Evolutionary conservation across 2,329 filamentous ascomycete species (phyloP), one percentile per base, ranked within the genome.

Genomic region (Colletotrichum spaethianum): DNA sequence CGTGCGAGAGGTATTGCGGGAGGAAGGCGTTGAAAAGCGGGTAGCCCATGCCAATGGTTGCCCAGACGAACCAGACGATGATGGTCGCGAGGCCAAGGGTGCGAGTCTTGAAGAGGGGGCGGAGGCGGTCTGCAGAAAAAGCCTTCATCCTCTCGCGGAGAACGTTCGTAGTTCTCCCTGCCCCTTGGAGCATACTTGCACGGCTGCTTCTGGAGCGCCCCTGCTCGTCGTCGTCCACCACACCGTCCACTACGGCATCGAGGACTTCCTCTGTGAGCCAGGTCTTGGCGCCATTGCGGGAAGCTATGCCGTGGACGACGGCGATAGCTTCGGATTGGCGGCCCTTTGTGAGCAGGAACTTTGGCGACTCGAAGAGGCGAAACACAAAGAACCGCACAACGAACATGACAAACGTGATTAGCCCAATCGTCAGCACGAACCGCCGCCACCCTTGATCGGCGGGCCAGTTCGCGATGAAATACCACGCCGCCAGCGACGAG

Each of bases 21-120:
- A 97, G 87, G 82, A 97, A 97, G 63, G 93, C 93, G 81, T 96
- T 96, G 88, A 96, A 97, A 1, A 97, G 88, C 1, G 94, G 94
- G 78, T 96, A 97, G 3, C 92, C 94, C 90, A 97, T 93, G 72
- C 94, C 94, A 75, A 97, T 95, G 18, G 90, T 92, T 0, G 91
- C 87, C 94, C 94, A 97, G 79, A 91, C 91, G 81, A 95, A 93
- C 93, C 93, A 95, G 59, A 96, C 85, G 28, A 91, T 82, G 4
- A 75, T 77, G 1, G 89, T 91, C 48, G 88, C 85, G 63, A 84
- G 75, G 63, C 83, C 88, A 9, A 90, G 83, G 66, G 85, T 87
- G 75, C 83, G 87, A 67, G 78, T 87, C 72, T 83, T 82, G 81
- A 92, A 92, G 2, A 96, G 88, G 1, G 93, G 92, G 1, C 86